These are phyloP conservation scores for Sphagnum fallax DNA, from an alignment of 228 moss, liverwort and hornwort species.

Conservation along the genomic window DNA sequence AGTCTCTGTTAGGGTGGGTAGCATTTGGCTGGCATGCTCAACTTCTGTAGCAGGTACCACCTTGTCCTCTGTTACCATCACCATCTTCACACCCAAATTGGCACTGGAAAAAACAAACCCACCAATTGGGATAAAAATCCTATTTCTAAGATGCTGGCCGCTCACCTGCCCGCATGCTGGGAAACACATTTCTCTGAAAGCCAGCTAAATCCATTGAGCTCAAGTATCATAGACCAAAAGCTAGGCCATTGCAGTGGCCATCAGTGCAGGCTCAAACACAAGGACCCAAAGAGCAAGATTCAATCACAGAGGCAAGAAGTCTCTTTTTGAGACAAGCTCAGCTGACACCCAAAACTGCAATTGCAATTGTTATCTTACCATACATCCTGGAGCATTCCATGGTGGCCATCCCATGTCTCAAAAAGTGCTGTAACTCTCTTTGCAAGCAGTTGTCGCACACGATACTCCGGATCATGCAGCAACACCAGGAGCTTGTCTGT, in stretches of 20 bases:
- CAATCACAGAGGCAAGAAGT: no score
- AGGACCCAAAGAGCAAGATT: no score
- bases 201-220: no score
- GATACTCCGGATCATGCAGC: constrained; percentile 75
- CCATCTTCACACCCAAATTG: constrained; percentile 83
- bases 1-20: constrained; percentile 61
- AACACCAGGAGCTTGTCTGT: constrained; percentile 69
- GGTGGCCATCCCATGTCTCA: constrained; percentile 93
- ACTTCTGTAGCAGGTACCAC: constrained; percentile 48
- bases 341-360: no score
- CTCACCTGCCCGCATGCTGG: no score
- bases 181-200: no score
- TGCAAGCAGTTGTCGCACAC: constrained; percentile 61
- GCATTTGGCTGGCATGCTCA: constrained; percentile 22
- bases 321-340: no score
- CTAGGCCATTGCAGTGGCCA: no score
- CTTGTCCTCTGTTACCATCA: constrained; percentile 48
- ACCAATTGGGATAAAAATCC: constrained; percentile 1
- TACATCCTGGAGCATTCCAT: constrained; percentile 72
- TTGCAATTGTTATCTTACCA: constrained; percentile 30
- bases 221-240: no score
- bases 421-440: constrained; percentile 67
- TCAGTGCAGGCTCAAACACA: no score
- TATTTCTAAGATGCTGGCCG: no score
- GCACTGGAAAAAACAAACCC: constrained; percentile 40